A percentile compares a stretch with the other conserved stretches of the same genome.
Conservation (phyloP, 1,284 basidiomycete species). For the Cryptococcus neoformans region DNA sequence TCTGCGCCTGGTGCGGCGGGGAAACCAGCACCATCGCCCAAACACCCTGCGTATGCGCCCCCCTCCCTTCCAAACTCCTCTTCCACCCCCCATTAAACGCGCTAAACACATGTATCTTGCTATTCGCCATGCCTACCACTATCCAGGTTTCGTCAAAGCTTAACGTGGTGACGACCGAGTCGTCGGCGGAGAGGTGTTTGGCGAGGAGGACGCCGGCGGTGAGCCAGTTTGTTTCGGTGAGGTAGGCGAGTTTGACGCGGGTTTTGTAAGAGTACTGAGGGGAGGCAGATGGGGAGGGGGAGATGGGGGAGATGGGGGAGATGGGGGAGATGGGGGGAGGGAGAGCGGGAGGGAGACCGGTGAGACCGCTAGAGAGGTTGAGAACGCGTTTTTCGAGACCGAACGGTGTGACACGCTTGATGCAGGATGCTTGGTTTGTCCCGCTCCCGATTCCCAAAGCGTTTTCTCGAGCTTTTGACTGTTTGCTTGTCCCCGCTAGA, state of each 20-base stretch:
- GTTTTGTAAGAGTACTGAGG: not conserved
- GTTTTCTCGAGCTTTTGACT: too few species aligned
- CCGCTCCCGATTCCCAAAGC: too few species aligned
- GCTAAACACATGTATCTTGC: slow-evolving; percentile 83
- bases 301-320: not conserved
- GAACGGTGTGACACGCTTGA: slow-evolving; percentile 12
- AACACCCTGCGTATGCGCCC: slow-evolving; percentile 75
- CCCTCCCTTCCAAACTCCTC: slow-evolving; percentile 68
- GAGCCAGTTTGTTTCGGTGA: slow-evolving; percentile 86
- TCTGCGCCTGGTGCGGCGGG: slow-evolving; percentile 6
- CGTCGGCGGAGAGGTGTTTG: slow-evolving; percentile 65
- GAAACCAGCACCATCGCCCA: slow-evolving; percentile 80
- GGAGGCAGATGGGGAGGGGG: not conserved
- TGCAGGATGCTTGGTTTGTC: not conserved
- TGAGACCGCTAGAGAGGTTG: not conserved
- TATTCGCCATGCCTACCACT: slow-evolving; percentile 85
- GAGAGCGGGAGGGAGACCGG: not conserved
- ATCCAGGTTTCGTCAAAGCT: slow-evolving; percentile 83
- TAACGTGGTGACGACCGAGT: slow-evolving; percentile 79
- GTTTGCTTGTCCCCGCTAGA: too few species aligned
- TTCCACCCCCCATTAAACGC: slow-evolving; percentile 72
- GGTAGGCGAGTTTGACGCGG: slow-evolving; percentile 68
- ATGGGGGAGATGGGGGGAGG: not conserved
- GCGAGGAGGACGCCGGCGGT: slow-evolving; percentile 73
- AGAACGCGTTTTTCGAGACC: slow-evolving; percentile 11